Percentiles rank a stretch among this genome's conserved stretches.
Conservation (phyloP, 2,329 filamentous ascomycete species). For the Talaromyces sp. region DNA sequence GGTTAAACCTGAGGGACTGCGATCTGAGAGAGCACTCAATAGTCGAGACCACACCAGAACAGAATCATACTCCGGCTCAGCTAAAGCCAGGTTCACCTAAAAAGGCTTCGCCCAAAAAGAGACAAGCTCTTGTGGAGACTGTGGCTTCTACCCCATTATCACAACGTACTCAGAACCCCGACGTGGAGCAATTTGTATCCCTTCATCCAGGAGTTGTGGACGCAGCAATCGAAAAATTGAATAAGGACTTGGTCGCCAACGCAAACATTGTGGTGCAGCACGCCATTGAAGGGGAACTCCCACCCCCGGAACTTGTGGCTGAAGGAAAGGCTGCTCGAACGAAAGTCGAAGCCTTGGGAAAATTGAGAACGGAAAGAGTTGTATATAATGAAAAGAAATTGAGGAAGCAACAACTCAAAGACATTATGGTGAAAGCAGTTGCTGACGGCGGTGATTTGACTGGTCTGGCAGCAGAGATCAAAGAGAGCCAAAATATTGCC, state of each 20-base stretch:
- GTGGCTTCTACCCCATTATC: constrained; percentile 20
- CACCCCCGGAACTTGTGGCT: constrained; percentile 32
- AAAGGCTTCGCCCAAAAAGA: background rate
- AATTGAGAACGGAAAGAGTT: constrained; percentile 29
- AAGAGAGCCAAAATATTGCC: constrained; percentile 32
- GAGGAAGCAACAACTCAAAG: constrained; percentile 35
- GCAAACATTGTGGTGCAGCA: constrained; percentile 37
- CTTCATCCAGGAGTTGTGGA: constrained; percentile 28
- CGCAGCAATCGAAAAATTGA: constrained; percentile 28
- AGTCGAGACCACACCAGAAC: background rate
- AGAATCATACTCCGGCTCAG: background rate
- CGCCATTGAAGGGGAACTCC: constrained; percentile 34
- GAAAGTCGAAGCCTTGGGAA: constrained; percentile 38
- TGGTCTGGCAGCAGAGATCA: constrained; percentile 31
- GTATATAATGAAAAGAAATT: constrained; percentile 27
- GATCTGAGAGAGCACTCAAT: background rate
- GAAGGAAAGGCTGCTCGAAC: constrained; percentile 35
- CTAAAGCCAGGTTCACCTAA: background rate
- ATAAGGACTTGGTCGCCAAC: constrained; percentile 32
- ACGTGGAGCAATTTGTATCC: constrained; percentile 32
- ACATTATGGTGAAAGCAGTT: constrained; percentile 34
- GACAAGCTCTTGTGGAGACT: background rate
- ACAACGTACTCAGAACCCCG: constrained; percentile 21
- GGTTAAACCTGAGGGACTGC: background rate
- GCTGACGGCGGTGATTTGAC: constrained; percentile 33